phyloP scores from a whole-genome alignment of 768 basidiomycete genomes.

The Lactarius hatsudake region DNA sequence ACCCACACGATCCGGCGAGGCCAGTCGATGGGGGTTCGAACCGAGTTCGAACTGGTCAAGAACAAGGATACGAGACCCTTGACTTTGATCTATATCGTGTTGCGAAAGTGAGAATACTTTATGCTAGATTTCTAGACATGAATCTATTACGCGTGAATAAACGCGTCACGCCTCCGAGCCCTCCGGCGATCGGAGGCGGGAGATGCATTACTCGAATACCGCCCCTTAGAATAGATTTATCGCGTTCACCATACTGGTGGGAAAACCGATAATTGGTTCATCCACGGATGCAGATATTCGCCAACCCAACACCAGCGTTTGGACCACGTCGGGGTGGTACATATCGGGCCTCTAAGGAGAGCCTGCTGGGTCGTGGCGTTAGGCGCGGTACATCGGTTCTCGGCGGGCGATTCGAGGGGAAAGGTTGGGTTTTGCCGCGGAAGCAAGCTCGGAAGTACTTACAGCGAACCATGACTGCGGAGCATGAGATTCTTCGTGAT shows the following conservation, averaged over 20 bases:
- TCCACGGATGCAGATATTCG: slow-evolving; percentile 56
- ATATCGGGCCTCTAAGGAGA: slow-evolving; percentile 42
- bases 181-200: background rate
- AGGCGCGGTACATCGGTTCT: slow-evolving; percentile 31
- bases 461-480: slow-evolving; percentile 58
- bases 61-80: background rate
- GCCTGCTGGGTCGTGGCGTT: slow-evolving; percentile 42
- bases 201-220: background rate
- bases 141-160: background rate
- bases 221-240: slow-evolving; percentile 43
- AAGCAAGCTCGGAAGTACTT: slow-evolving; percentile 16
- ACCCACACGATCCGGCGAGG: slow-evolving; percentile 11
- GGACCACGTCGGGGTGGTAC: slow-evolving; percentile 49
- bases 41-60: slow-evolving; percentile 12
- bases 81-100: background rate
- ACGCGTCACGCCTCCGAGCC: background rate
- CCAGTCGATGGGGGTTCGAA: slow-evolving; percentile 13
- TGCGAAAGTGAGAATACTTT: background rate
- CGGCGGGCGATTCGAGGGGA: background rate
- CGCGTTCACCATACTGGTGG: slow-evolving; percentile 41
- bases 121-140: background rate
- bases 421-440: background rate
- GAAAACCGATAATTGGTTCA: slow-evolving; percentile 40
- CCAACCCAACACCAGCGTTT: slow-evolving; percentile 62
- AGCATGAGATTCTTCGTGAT: slow-evolving; percentile 55